Evolutionary conservation across 768 basidiomycete genomes (phyloP).

Genomic region (Cantharellus anzutake): DNA sequence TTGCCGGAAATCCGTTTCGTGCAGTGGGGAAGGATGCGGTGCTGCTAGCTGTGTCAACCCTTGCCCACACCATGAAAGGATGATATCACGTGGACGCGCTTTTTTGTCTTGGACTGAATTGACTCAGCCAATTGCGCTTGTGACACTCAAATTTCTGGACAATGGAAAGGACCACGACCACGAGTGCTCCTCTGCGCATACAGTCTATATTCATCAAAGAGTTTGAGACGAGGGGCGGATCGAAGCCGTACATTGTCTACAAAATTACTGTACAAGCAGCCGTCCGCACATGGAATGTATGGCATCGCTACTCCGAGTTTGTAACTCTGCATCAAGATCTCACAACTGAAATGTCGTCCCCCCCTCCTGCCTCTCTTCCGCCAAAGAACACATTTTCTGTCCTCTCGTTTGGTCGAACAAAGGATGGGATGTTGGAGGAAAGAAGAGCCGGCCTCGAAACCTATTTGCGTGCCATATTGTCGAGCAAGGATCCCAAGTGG

Average conservation of each 20-base stretch:
- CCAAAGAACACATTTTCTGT: slow-evolving; percentile 66
- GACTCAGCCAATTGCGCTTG: no score
- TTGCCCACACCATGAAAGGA: no score
- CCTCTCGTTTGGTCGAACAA: slow-evolving; percentile 30
- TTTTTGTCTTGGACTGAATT: no score
- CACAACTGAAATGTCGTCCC: slow-evolving; percentile 52
- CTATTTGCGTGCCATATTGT: slow-evolving; percentile 74
- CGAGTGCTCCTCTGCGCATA: slow-evolving; percentile 18
- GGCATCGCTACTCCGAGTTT: slow-evolving; percentile 91
- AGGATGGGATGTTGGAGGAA: slow-evolving; percentile 48
- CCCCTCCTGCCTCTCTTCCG: slow-evolving; percentile 66
- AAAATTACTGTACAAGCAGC: slow-evolving; percentile 71
- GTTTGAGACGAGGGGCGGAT: slow-evolving; percentile 43
- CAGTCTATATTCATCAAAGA: slow-evolving; percentile 54
- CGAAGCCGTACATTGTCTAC: slow-evolving; percentile 70
- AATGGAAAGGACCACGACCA: no score
- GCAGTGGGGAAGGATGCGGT: no score
- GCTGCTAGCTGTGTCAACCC: no score
- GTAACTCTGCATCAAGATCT: slow-evolving; percentile 70
- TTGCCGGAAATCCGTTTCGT: no score
- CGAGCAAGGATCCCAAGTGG: slow-evolving; percentile 68
- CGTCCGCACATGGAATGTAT: slow-evolving; percentile 85
- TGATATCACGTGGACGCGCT: no score
- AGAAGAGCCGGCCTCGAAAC: slow-evolving; percentile 56
- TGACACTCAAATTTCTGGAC: no score